Conservation (phyloP, 345 rosid genomes). For the Carallia brachiata region DNA sequence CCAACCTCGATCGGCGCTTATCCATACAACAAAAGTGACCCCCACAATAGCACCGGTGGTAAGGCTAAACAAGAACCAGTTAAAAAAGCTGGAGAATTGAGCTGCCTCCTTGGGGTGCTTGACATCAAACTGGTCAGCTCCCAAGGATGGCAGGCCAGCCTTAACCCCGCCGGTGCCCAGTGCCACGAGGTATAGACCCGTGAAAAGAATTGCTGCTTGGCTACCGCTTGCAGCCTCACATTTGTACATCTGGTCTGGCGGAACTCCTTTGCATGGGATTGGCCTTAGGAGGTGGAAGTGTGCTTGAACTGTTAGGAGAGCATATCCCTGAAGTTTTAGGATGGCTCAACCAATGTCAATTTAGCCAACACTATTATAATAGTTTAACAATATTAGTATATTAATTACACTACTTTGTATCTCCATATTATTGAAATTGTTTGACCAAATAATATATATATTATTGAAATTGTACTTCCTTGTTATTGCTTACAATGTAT, state of each 20-base stretch:
- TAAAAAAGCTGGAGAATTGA: constrained; percentile 51
- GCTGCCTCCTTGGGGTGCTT: constrained; percentile 47
- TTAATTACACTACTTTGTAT: no score
- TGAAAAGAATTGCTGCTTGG: constrained; percentile 39
- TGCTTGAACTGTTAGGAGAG: constrained; percentile 46
- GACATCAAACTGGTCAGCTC: constrained; percentile 61
- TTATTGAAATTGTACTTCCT: no score
- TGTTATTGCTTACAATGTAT: no score
- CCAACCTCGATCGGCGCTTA: constrained; percentile 51
- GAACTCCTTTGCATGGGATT: constrained; percentile 43
- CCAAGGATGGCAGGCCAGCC: constrained; percentile 51
- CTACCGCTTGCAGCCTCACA: constrained; percentile 35
- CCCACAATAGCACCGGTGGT: constrained; percentile 45
- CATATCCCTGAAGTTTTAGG: constrained; percentile 42
- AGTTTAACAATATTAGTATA: no score
- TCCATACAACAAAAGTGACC: constrained; percentile 53
- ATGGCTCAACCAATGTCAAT: not conserved
- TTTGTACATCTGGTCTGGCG: constrained; percentile 22
- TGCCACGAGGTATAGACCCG: constrained; percentile 55
- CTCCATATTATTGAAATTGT: no score
- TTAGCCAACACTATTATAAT: not conserved
- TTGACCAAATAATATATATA: no score
- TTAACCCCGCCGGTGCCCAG: constrained; percentile 55
- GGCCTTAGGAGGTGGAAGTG: constrained; percentile 49
- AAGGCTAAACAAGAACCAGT: constrained; percentile 61